Percentiles rank a stretch among this genome's conserved stretches.
phyloP scores from a whole-genome alignment of 495 filamentous ascomycete species.

The Xylaria longipes region DNA sequence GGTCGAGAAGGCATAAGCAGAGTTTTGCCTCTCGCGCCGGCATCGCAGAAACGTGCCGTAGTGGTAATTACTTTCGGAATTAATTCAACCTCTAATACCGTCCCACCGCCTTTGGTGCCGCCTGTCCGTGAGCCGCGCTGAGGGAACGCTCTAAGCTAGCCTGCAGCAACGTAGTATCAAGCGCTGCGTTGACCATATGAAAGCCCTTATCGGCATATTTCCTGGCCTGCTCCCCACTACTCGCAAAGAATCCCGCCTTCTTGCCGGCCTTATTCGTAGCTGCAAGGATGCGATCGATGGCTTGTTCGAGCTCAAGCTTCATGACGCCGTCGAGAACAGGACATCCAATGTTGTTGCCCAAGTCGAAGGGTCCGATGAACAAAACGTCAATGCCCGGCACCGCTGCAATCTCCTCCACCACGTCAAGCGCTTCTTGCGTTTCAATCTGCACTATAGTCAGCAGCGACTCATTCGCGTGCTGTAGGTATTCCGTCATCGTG shows the following conservation, averaged over 20 bases:
- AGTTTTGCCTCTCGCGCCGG: background rate
- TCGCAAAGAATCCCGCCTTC: conserved; percentile 80
- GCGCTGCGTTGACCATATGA: conserved; percentile 73
- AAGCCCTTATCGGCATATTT: conserved; percentile 72
- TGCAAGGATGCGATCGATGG: conserved; percentile 67
- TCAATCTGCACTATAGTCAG: conserved; percentile 84
- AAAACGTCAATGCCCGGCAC: conserved; percentile 75
- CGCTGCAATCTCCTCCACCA: conserved; percentile 73
- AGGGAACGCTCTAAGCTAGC: conserved; percentile 52
- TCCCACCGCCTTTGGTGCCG: conserved; percentile 36
- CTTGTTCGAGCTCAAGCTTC: conserved; percentile 67
- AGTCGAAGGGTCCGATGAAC: conserved; percentile 80
- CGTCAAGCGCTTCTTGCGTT: conserved; percentile 73
- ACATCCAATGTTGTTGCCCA: conserved; percentile 76
- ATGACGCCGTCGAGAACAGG: conserved; percentile 69
- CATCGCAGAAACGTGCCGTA: background rate
- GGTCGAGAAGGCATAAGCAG: conserved; percentile 54
- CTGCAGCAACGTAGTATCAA: conserved; percentile 64
- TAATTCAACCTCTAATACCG: conserved; percentile 38
- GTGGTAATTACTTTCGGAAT: background rate
- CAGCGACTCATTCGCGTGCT: conserved; percentile 74
- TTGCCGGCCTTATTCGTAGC: conserved; percentile 73
- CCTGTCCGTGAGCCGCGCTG: conserved; percentile 53
- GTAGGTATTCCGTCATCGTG: conserved; percentile 68
- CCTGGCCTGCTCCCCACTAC: conserved; percentile 67